Base-by-base conservation (phyloP, 169 alveolate genomes). In the Cryptosporidium baileyi region DNA sequence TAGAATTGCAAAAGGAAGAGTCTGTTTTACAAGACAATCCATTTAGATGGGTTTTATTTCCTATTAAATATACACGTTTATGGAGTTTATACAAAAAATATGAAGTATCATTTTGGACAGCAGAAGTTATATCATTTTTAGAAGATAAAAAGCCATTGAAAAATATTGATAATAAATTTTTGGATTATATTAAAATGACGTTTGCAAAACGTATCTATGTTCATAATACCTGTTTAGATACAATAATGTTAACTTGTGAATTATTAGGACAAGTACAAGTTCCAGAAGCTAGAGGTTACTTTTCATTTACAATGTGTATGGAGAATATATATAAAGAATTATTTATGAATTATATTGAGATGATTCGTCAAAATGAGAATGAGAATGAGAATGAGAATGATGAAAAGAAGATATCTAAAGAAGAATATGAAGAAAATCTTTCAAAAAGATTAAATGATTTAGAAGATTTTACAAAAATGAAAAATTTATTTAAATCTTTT, bases 271-370 rank as follows among this genome's bases (percentile, higher is more conserved):
- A 94, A 47, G 93, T 94, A 28, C 94, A 96, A 74, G 89, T 95
- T 28, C 98, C 99, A 13, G 99, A 96, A 80, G 97, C 97, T 11
- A 82, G 98, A 80, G 96, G 97, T 52, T 96, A 94, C 91, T 96
- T 95, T 88, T 98, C 98, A 40, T 96, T 96, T 91, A 95, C 95
- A 59, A 91, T 95, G 82, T 93, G 96, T 57, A 94, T 94, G 96
- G 99, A 96, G 89, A 96, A 96, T 91, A 93, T 96, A 22, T 98
- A 96, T 89, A 91, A 94, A 60, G 99, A 96, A 80, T 63, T 61
- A 67, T 81, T 62, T 57, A 90, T 52, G 91, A 88, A 26, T 44
- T 90, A 85, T 54, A 59, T 44, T 40, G 88, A 67, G 67, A 85
- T 79, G 74, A 90, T 62, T 80, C 88, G 74, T 51, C 74, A 61